Percentiles rank a stretch among this genome's conserved stretches.
Evolutionary conservation across 1,139 yeast genomes (phyloP).

Genomic region (Lodderomyces theae): DNA sequence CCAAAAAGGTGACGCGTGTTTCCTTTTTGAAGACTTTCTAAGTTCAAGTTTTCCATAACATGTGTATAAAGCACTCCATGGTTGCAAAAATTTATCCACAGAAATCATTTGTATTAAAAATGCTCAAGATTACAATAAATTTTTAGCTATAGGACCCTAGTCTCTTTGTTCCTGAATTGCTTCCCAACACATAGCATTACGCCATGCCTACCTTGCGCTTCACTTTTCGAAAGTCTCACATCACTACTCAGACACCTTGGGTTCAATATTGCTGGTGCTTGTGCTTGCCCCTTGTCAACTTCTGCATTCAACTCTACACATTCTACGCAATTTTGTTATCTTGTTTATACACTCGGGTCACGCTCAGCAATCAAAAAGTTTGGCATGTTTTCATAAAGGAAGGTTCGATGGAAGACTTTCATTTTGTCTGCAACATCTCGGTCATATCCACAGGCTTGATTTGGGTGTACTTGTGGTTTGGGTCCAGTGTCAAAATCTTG

Average conservation of each 20-base stretch:
- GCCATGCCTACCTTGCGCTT: neutral
- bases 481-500: conserved; percentile 3
- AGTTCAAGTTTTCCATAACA: too few species aligned
- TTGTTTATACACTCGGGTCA: neutral
- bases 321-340: neutral
- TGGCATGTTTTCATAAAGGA: conserved; percentile 6
- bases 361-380: neutral
- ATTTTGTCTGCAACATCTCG: conserved; percentile 11
- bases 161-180: too few species aligned
- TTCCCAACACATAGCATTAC: too few species aligned
- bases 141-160: too few species aligned
- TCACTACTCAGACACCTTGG: neutral
- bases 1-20: too few species aligned
- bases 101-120: too few species aligned
- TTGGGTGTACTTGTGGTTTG: conserved; percentile 9
- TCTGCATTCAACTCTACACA: neutral
- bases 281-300: neutral
- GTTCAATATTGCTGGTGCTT: neutral
- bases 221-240: neutral
- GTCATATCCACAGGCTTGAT: conserved; percentile 9
- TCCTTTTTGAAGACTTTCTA: too few species aligned
- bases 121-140: too few species aligned
- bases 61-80: too few species aligned
- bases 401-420: conserved; percentile 11
- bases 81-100: too few species aligned